These are phyloP conservation scores for Alnus rubra DNA, from an alignment of 306 rosid genomes.

Conservation along the genomic window DNA sequence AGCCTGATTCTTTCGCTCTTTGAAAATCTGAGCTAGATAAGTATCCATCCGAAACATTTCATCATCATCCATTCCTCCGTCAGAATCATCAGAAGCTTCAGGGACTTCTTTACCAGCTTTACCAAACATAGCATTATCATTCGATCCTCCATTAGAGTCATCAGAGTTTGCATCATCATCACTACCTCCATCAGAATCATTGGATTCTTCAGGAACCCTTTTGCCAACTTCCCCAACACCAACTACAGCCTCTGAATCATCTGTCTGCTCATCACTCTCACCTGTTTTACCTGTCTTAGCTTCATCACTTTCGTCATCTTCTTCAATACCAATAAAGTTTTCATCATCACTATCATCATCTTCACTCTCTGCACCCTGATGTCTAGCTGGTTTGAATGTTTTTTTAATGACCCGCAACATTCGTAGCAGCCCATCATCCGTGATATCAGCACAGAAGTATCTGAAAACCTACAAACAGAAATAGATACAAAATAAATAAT, in stretches of 20 bases:
- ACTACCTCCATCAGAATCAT: slow-evolving; percentile 89
- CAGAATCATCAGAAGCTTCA: slow-evolving; percentile 86
- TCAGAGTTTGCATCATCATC: slow-evolving; percentile 92
- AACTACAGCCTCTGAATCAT: slow-evolving; percentile 73
- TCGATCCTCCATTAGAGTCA: slow-evolving; percentile 93
- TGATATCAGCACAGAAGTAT: slow-evolving; percentile 65
- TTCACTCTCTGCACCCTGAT: slow-evolving; percentile 58
- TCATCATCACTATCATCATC: slow-evolving; percentile 52
- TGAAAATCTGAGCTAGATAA: slow-evolving; percentile 78
- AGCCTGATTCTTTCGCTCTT: slow-evolving; percentile 72
- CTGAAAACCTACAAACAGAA: slow-evolving; percentile 69
- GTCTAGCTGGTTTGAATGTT: slow-evolving; percentile 79
- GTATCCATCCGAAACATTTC: slow-evolving; percentile 93
- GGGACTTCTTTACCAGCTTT: slow-evolving; percentile 45
- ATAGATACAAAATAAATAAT: slow-evolving; percentile 21
- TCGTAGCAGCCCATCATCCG: slow-evolving; percentile 71
- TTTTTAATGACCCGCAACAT: slow-evolving; percentile 84
- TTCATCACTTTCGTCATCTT: slow-evolving; percentile 75
- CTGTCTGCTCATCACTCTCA: slow-evolving; percentile 82
- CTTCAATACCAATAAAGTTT: slow-evolving; percentile 72
- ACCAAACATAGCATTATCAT: slow-evolving; percentile 87
- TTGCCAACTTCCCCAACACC: slow-evolving; percentile 50
- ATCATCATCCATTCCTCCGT: slow-evolving; percentile 98
- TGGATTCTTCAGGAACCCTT: slow-evolving; percentile 58
- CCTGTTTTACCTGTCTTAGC: slow-evolving; percentile 76